Base-by-base conservation (phyloP, 169 alveolate species). In the Plasmodium vinckei region DNA sequence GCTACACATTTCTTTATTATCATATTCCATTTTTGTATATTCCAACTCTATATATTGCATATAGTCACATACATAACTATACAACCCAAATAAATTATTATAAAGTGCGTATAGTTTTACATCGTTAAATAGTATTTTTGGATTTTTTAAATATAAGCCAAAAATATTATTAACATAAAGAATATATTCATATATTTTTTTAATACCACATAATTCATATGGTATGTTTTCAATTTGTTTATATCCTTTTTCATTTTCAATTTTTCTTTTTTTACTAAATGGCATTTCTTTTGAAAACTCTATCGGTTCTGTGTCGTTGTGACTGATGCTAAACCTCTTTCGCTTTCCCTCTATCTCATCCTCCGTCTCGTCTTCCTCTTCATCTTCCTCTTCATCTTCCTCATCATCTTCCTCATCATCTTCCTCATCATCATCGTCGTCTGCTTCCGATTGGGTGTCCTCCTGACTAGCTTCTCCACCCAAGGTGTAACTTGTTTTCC, bases 101-200 rank as follows among this genome's bases (percentile, higher is more conserved):
- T 57, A 84, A 49, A 84, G 57, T 3, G 91, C 68, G 39, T 84
- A 84, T 42, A 84, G 56, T 49, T 84, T 84, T 25, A 69, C 51
- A 56, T 84, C 91, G 42, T 42, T 59, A 7, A 9, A 2, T 23
- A 46, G 2, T n/a, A 19, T 25, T 12, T 84, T 67, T 13, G 57
- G 19, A 17, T 44, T 84, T 39, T 59, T 84, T 23, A 84, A 68
- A 63, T 51, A 84, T 61, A 84, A 53, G 9, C 49, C 56, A 60
- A 69, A 68, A 7, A 69, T 71, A 69, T 64, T 63, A 72, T 84
- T 84, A 33, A 70, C 19, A 61, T 84, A 47, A 12, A 27, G 21
- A 23, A 69, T 46, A 15, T 56, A 64, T n/a, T 79, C 70, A 39
- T 47, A 17, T 17, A 75, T 61, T 68, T 46, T 68, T 9, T 12